Evolutionary conservation across 441 rosid genomes (phyloP), one percentile per base, ranked within the genome.

Genomic region (Adansonia grandidieri): DNA sequence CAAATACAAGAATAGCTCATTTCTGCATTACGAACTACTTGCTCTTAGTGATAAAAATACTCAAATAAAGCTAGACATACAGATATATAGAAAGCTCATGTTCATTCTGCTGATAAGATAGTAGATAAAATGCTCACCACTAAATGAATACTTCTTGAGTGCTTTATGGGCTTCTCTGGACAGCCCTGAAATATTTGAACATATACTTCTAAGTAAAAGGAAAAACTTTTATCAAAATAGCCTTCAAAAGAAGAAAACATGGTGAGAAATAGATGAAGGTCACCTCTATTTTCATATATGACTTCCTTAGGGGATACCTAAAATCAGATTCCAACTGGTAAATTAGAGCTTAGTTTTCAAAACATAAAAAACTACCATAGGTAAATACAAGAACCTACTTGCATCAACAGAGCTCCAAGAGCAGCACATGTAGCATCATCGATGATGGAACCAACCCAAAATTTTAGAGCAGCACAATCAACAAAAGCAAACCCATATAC

Each of bases 301-400:
- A 96, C 90, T 91, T 96, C 99, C 84, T 88, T 94, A n/a, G 99
- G 99, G 58, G 99, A 91, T 77, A 96, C 95, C 98, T 96, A 64
- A 77, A 82, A 80, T 44, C 60, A 73, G 77, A 70, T 67, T 24
- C 51, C 77, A 76, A 66, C 32, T 61, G 20, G 24, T 67, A 61
- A 77, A 71, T 81, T 60, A 84, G 48, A 83, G 72, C 50, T 73
- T 76, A 28, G 66, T 47, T 71, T 19, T 47, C 37, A 79, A 71
- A 72, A 64, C 65, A 28, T 37, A 74, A 8, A 44, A 67, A 64
- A 76, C 15, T 1, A 56, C 37, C n/a, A 32, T 14, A 57, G 63
- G 56, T 71, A 78, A 62, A 76, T 45, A 81, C 65, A 79, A 79
- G 81, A 78, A 64, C 85, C 78, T 88, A 93, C 99, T 88, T 96